A percentile compares a stretch with the other conserved stretches of the same genome.
phyloP scores from a whole-genome alignment of 371 early-diverging fungal genomes.

The Capniomyces stellatus region DNA sequence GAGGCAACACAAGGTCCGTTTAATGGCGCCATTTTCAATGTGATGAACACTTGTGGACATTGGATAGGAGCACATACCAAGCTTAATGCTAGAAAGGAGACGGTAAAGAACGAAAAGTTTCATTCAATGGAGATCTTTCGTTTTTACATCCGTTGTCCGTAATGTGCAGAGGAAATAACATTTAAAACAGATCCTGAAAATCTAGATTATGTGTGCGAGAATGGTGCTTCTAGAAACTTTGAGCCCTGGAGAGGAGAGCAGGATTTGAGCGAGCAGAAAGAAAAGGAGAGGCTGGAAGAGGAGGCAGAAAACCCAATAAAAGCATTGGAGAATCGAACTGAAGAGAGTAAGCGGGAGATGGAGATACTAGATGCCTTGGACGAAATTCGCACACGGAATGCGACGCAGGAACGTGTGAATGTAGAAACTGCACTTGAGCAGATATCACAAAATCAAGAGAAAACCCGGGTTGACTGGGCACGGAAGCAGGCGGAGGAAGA shows the following conservation, averaged over 20 bases:
- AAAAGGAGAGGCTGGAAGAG: constrained; percentile 38
- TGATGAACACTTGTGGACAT: constrained; percentile 88
- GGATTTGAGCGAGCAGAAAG: constrained; percentile 29
- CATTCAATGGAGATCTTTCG: constrained; percentile 75
- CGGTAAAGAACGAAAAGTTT: constrained; percentile 64
- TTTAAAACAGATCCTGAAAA: constrained; percentile 97
- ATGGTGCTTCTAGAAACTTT: constrained; percentile 86
- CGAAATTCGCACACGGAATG: constrained; percentile 79
- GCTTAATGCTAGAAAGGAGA: constrained; percentile 91
- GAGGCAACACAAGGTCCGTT: constrained; percentile 79
- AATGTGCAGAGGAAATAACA: constrained; percentile 88
- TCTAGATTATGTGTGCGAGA: constrained; percentile 85
- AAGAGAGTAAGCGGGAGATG: constrained; percentile 88
- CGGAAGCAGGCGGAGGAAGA: no score
- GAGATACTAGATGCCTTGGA: constrained; percentile 90
- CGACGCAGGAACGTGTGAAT: constrained; percentile 55
- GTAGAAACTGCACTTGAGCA: constrained; percentile 32
- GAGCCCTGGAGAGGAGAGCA: constrained; percentile 83
- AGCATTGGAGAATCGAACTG: constrained; percentile 80
- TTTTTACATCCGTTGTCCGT: constrained; percentile 91
- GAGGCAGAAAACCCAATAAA: constrained; percentile 84
- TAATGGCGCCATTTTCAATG: constrained; percentile 97
- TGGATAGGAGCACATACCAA: constrained; percentile 94
- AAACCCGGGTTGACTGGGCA: no score
- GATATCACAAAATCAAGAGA: no score